Evolutionary conservation across 73 alveolate species (phyloP).

Genomic region (Paramecium pentaurelia): DNA sequence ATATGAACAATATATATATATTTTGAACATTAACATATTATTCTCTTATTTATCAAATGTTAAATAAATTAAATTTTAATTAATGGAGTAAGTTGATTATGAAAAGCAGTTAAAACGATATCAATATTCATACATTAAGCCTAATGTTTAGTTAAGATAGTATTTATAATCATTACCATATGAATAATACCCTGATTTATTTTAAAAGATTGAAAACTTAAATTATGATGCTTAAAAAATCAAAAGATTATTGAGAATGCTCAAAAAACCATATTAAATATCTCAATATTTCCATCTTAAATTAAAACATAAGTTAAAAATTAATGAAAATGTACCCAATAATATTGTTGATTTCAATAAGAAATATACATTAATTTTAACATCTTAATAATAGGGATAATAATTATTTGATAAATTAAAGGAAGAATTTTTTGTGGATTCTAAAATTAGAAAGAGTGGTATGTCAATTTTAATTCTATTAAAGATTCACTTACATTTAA

Average conservation of each 20-base stretch:
- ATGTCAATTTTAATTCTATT: not conserved
- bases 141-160: not conserved
- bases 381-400: not conserved
- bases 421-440: not conserved
- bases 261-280: not conserved
- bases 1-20: not conserved
- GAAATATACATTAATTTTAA: not conserved
- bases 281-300: not conserved
- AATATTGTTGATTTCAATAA: not conserved
- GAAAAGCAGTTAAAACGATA: not conserved
- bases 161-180: not conserved
- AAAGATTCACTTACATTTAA: not conserved
- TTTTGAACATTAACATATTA: not conserved
- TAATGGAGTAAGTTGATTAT: slow-evolving; percentile 37
- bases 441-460: not conserved
- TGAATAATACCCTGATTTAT: not conserved
- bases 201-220: not conserved
- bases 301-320: not conserved
- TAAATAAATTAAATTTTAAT: not conserved
- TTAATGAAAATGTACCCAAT: not conserved
- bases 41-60: not conserved
- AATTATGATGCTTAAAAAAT: not conserved
- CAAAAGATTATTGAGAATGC: not conserved
- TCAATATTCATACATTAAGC: slow-evolving; percentile 30
- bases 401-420: not conserved